Evolutionary conservation across 1,284 basidiomycete genomes (phyloP).

Genomic region (Ustilago esculenta): DNA sequence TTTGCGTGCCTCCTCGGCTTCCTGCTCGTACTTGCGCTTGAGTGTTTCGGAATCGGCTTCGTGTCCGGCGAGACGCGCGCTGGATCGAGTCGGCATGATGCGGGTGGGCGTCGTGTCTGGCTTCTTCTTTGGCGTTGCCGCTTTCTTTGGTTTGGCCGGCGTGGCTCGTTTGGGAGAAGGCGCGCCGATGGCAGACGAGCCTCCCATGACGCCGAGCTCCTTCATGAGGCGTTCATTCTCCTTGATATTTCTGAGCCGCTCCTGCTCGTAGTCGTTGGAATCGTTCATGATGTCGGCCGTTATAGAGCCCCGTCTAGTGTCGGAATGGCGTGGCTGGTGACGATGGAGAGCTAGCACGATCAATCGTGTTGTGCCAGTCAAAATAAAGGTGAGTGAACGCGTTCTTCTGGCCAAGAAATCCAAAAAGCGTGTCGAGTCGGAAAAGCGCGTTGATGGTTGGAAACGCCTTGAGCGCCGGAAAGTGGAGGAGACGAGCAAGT

Average conservation of each 20-base stretch:
- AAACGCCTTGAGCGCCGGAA: too few relatives aligned
- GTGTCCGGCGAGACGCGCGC: conserved; percentile 49
- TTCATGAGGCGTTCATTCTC: conserved; percentile 61
- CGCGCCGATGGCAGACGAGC: conserved; percentile 41
- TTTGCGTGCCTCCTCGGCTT: conserved; percentile 43
- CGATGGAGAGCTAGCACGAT: too few relatives aligned
- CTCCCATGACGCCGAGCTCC: conserved; percentile 57
- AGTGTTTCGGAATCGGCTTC: conserved; percentile 54
- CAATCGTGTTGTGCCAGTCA: not conserved
- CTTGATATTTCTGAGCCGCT: conserved; percentile 62
- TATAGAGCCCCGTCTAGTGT: too few relatives aligned
- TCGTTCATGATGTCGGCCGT: conserved; percentile 39
- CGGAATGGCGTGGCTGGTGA: too few relatives aligned
- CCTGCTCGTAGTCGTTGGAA: conserved; percentile 53
- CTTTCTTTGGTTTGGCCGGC: conserved; percentile 32
- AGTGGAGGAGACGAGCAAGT: too few relatives aligned
- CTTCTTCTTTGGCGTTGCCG: conserved; percentile 34
- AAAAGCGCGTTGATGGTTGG: conserved; percentile 5
- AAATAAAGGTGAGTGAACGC: not conserved
- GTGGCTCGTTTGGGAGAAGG: conserved; percentile 32
- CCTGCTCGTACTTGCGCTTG: conserved; percentile 54
- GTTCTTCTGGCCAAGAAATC: conserved; percentile 3
- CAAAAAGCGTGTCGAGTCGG: not conserved
- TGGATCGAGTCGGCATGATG: conserved; percentile 43
- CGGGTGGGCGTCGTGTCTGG: conserved; percentile 19